phyloP scores from a whole-genome alignment of 192 early-diverging fungal species.

The Coemansia sp. region DNA sequence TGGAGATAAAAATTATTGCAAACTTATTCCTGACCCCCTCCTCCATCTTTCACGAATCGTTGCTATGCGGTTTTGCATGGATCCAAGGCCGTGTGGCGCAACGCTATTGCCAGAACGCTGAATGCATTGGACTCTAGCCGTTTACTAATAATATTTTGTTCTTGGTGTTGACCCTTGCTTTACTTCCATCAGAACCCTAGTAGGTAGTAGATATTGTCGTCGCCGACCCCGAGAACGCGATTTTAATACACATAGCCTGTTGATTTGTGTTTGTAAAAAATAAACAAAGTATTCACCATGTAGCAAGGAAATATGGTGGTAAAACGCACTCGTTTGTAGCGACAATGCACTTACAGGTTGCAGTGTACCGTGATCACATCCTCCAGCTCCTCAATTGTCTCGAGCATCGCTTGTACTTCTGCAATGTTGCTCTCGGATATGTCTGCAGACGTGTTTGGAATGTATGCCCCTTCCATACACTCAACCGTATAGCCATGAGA shows the following conservation, averaged over 20 bases:
- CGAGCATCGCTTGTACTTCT: slow-evolving; percentile 57
- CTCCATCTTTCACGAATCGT: not conserved
- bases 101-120: too few relatives aligned
- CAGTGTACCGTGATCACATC: slow-evolving; percentile 64
- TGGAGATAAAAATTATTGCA: slow-evolving; percentile 37
- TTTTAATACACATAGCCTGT: too few relatives aligned
- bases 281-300: too few relatives aligned
- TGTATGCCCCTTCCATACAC: slow-evolving; percentile 59
- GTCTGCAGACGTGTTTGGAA: slow-evolving; percentile 51
- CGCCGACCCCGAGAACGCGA: too few relatives aligned
- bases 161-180: too few relatives aligned
- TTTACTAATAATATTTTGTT: too few relatives aligned
- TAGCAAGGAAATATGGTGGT: too few relatives aligned
- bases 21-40: slow-evolving; percentile 22
- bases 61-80: not conserved
- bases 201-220: too few relatives aligned
- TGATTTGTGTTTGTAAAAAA: too few relatives aligned
- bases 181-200: too few relatives aligned
- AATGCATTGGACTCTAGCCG: too few relatives aligned
- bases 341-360: slow-evolving; percentile 18
- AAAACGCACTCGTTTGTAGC: not conserved
- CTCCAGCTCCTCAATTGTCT: slow-evolving; percentile 60
- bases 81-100: not conserved
- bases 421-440: slow-evolving; percentile 46
- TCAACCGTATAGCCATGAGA: slow-evolving; percentile 56